Conservation (phyloP, 768 basidiomycete genomes). For the Rhodotorula kratochvilovae region DNA sequence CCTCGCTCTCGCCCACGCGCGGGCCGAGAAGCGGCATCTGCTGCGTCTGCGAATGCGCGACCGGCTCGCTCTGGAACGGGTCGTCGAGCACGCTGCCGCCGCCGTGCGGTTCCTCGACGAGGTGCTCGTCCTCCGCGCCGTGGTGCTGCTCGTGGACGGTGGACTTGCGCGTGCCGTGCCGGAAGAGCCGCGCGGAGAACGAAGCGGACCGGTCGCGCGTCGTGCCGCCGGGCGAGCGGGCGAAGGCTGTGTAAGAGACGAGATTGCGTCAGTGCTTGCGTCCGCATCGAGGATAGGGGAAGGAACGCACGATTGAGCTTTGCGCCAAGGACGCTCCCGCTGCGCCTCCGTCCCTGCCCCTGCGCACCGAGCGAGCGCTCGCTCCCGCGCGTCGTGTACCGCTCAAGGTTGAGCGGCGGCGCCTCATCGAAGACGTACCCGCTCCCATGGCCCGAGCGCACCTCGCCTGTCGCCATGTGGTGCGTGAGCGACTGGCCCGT, state of each 20-base stretch:
- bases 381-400: conserved; percentile 24
- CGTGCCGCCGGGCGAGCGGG: neutral
- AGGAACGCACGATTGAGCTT: conserved; percentile 13
- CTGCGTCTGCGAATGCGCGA: neutral
- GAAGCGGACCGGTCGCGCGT: conserved; percentile 8
- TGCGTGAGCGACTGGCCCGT: conserved; percentile 30
- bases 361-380: neutral
- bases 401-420: conserved; percentile 11
- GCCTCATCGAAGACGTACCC: conserved; percentile 37
- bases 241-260: conserved; percentile 1
- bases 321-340: neutral
- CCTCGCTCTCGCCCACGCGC: neutral
- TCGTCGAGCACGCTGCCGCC: no score
- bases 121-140: neutral
- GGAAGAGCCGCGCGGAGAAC: conserved; percentile 8
- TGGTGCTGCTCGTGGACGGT: conserved; percentile 1
- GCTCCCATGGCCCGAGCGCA: conserved; percentile 5
- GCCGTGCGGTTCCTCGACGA: neutral
- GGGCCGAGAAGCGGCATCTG: neutral
- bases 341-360: neutral
- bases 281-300: no score
- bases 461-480: conserved; percentile 33
- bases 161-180: neutral
- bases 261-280: no score
- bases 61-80: neutral